phyloP scores from a whole-genome alignment of 2,329 filamentous ascomycete species.

The Sordariomycetes sp. region DNA sequence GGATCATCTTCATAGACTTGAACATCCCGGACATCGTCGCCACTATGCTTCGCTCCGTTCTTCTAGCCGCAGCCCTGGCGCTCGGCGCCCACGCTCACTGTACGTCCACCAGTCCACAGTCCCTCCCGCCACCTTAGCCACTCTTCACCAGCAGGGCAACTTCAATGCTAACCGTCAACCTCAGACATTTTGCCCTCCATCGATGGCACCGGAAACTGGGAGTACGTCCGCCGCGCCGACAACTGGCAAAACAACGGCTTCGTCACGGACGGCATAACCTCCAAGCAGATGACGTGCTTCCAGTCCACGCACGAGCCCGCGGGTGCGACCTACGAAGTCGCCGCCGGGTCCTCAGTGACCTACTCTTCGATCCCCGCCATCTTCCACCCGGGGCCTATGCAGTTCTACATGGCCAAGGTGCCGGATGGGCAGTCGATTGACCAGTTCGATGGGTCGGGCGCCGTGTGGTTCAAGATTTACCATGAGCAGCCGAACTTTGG shows the following conservation, averaged over 20 bases:
- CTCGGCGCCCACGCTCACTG: constrained; percentile 5
- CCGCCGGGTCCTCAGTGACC: constrained; percentile 22
- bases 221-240: constrained; percentile 11
- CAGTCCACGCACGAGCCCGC: constrained; percentile 5
- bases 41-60: neutral
- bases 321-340: constrained; percentile 11
- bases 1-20: neutral
- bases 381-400: constrained; percentile 22
- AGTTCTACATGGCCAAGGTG: constrained; percentile 22
- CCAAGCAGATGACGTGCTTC: constrained; percentile 15
- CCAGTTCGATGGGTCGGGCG: constrained; percentile 17
- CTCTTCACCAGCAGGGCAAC: neutral
- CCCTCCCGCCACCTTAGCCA: neutral
- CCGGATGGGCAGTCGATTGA: constrained; percentile 17
- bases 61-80: constrained; percentile 2
- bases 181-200: constrained; percentile 11
- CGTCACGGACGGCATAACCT: constrained; percentile 13
- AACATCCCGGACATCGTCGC: neutral
- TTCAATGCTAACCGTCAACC: neutral
- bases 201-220: constrained; percentile 5
- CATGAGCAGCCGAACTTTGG: constrained; percentile 9
- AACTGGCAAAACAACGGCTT: constrained; percentile 13
- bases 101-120: neutral
- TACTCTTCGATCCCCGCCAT: constrained; percentile 22
- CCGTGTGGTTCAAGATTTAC: constrained; percentile 24